phyloP scores from a whole-genome alignment of 2,329 filamentous ascomycete species.

The Ceratocystis cubensis region DNA sequence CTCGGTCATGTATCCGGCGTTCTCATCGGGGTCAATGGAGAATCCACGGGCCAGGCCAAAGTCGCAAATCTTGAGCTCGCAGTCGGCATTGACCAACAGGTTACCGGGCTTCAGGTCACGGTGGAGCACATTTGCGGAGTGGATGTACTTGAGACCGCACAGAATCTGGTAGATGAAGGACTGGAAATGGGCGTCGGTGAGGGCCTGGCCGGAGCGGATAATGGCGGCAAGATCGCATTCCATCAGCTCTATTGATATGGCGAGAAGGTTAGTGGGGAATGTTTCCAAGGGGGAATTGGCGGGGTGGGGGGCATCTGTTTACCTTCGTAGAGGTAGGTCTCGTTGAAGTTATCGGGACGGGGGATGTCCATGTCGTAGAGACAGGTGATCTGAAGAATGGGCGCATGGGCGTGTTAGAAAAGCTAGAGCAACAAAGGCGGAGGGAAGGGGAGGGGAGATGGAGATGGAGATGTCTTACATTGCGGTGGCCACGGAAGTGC shows the following conservation, averaged over 20 bases:
- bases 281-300: background rate
- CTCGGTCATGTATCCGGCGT: slow-evolving; percentile 98
- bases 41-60: slow-evolving; percentile 95
- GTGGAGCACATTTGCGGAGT: slow-evolving; percentile 95
- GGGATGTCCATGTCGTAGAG: slow-evolving; percentile 99
- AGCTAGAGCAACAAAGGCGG: background rate
- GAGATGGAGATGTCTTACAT: slow-evolving; percentile 40
- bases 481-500: slow-evolving; percentile 86
- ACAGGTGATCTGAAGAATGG: slow-evolving; percentile 70
- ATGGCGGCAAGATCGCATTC: slow-evolving; percentile 97
- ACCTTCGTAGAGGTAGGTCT: slow-evolving; percentile 98
- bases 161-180: slow-evolving; percentile 99
- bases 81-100: slow-evolving; percentile 94
- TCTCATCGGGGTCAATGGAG: slow-evolving; percentile 93
- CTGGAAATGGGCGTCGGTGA: slow-evolving; percentile 98
- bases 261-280: background rate
- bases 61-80: slow-evolving; percentile 98
- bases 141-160: slow-evolving; percentile 96
- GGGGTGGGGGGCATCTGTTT: slow-evolving; percentile 26
- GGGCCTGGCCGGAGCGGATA: slow-evolving; percentile 88
- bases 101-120: slow-evolving; percentile 96
- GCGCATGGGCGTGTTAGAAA: background rate
- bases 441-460: background rate
- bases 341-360: slow-evolving; percentile 93
- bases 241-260: slow-evolving; percentile 65